Conservation (phyloP, 768 basidiomycete genomes). For the Leccinum disarticulatum region DNA sequence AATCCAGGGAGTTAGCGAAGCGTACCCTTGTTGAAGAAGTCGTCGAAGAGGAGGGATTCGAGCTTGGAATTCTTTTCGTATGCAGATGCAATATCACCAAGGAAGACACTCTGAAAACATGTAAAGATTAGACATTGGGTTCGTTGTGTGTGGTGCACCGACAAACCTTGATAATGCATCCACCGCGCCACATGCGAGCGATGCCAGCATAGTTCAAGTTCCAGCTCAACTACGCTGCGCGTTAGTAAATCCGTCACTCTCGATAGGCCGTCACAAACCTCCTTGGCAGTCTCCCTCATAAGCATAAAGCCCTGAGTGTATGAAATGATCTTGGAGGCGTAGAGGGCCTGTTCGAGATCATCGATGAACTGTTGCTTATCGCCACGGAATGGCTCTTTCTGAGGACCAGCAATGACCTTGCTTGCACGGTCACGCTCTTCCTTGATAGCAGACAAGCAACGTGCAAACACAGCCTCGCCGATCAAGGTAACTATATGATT, state of each 20-base stretch:
- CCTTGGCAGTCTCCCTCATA: constrained; percentile 97
- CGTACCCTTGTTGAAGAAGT: constrained; percentile 94
- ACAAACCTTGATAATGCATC: constrained; percentile 94
- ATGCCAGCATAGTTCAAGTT: constrained; percentile 97
- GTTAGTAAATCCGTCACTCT: constrained; percentile 6
- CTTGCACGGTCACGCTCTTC: constrained; percentile 92
- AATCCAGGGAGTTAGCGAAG: not conserved
- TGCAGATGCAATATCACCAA: constrained; percentile 88
- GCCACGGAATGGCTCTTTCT: constrained; percentile 91
- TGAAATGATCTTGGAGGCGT: constrained; percentile 99
- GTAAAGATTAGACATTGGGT: constrained; percentile 8
- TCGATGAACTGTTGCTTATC: constrained; percentile 99
- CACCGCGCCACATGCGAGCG: constrained; percentile 99
- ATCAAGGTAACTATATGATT: constrained; percentile 83
- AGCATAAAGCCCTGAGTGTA: constrained; percentile 99
- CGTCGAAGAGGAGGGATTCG: constrained; percentile 92
- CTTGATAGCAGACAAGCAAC: constrained; percentile 96
- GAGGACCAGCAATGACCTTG: constrained; percentile 87
- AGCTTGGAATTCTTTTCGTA: constrained; percentile 82
- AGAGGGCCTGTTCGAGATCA: constrained; percentile 98
- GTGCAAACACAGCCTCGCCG: constrained; percentile 98
- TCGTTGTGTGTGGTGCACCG: constrained; percentile 9
- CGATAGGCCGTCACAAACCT: constrained; percentile 44
- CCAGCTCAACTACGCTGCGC: constrained; percentile 61
- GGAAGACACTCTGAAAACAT: constrained; percentile 76